A percentile compares a stretch with the other conserved stretches of the same genome.
Evolutionary conservation across 2,329 filamentous ascomycete genomes (phyloP).

Genomic region (Hypomyces perniciosus): DNA sequence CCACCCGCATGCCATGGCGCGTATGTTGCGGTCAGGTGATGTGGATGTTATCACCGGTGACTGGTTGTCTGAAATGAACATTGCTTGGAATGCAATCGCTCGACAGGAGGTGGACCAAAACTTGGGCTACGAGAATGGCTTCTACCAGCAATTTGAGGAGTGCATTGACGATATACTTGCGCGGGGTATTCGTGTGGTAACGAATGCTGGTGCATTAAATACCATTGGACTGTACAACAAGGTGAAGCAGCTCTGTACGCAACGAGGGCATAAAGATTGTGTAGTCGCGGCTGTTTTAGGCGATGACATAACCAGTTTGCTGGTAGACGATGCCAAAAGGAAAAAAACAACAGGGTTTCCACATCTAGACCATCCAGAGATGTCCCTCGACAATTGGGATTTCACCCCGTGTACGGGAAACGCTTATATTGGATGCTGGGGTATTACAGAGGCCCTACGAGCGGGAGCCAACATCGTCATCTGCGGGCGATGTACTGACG

Average conservation of each 20-base stretch:
- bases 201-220: constrained; percentile 36
- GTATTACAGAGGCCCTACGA: constrained; percentile 37
- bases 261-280: constrained; percentile 22
- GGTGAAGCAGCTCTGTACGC: constrained; percentile 24
- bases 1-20: constrained; percentile 29
- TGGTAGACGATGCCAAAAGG: constrained; percentile 14
- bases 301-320: constrained; percentile 30
- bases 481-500: constrained; percentile 43
- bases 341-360: constrained; percentile 15
- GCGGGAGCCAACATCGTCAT: constrained; percentile 42
- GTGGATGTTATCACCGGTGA: constrained; percentile 35
- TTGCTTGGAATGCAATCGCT: constrained; percentile 37
- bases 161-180: constrained; percentile 30
- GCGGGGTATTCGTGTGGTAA: constrained; percentile 30
- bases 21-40: constrained; percentile 25
- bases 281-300: constrained; percentile 34
- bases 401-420: constrained; percentile 23
- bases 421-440: constrained; percentile 46
- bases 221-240: constrained; percentile 27
- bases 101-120: constrained; percentile 27
- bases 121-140: constrained; percentile 32
- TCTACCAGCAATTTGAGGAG: constrained; percentile 37
- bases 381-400: constrained; percentile 23
- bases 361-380: constrained; percentile 26
- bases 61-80: constrained; percentile 43